A percentile compares a stretch with the other conserved stretches of the same genome.
These are phyloP conservation scores for Orbilia quercus DNA, from an alignment of 2,329 filamentous ascomycete genomes.

Conservation along the genomic window DNA sequence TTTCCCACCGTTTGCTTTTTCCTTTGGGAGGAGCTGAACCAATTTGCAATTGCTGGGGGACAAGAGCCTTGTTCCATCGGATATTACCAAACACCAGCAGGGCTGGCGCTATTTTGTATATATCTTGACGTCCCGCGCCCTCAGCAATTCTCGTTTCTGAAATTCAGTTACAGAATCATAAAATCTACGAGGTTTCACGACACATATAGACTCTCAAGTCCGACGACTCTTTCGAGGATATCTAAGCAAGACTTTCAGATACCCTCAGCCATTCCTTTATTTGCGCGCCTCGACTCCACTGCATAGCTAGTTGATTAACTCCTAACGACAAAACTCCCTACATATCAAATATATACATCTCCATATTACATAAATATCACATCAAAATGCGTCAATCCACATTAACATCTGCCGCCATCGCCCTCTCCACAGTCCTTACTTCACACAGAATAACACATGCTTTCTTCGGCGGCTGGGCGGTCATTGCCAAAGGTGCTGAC, in stretches of 20 bases:
- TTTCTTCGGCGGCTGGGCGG: conserved; percentile 61
- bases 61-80: conserved; percentile 49
- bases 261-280: conserved; percentile 20
- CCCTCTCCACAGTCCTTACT: conserved; percentile 60
- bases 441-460: conserved; percentile 60
- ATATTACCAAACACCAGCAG: conserved; percentile 46
- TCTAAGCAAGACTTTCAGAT: conserved; percentile 34
- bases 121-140: conserved; percentile 56
- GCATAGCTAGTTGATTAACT: background rate
- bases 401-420: conserved; percentile 60
- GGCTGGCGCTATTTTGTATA: conserved; percentile 28
- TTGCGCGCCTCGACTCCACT: background rate
- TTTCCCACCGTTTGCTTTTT: conserved; percentile 47
- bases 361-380: conserved; percentile 15
- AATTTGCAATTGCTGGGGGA: conserved; percentile 53
- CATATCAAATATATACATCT: background rate
- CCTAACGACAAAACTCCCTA: too few species aligned
- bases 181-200: conserved; percentile 51
- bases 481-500: conserved; percentile 58
- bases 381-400: conserved; percentile 60
- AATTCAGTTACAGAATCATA: conserved; percentile 43
- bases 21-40: conserved; percentile 55
- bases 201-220: conserved; percentile 23
- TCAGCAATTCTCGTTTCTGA: conserved; percentile 35
- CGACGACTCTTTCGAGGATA: conserved; percentile 26